A percentile compares a stretch with the other conserved stretches of the same genome.
phyloP scores from a whole-genome alignment of 345 rosid genomes.

The Syzygium oleosum region DNA sequence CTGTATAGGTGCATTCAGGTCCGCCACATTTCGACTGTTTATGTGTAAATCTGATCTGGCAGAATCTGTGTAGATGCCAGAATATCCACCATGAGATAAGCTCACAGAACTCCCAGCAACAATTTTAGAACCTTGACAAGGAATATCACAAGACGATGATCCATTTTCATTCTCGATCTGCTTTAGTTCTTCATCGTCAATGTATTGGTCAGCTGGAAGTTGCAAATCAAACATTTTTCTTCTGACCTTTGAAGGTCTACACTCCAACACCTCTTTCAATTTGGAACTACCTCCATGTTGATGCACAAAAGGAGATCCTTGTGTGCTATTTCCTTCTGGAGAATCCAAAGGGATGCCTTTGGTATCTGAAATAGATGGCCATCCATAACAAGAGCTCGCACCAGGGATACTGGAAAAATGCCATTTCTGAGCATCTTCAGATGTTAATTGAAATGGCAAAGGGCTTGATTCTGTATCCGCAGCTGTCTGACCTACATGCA shows the following conservation, averaged over 20 bases:
- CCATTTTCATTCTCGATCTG: slow-evolving; percentile 15
- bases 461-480: slow-evolving; percentile 43
- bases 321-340: slow-evolving; percentile 36
- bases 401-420: slow-evolving; percentile 47
- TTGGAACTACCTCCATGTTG: slow-evolving; percentile 47
- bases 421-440: slow-evolving; percentile 65
- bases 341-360: slow-evolving; percentile 43
- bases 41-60: slow-evolving; percentile 29
- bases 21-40: slow-evolving; percentile 38
- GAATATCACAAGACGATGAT: slow-evolving; percentile 32
- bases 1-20: slow-evolving; percentile 75
- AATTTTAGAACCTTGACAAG: slow-evolving; percentile 32
- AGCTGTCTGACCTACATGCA: slow-evolving; percentile 20
- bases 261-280: slow-evolving; percentile 45
- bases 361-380: slow-evolving; percentile 35
- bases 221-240: slow-evolving; percentile 80
- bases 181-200: slow-evolving; percentile 45
- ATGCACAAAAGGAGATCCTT: slow-evolving; percentile 38
- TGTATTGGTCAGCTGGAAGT: slow-evolving; percentile 72
- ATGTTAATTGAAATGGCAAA: slow-evolving; percentile 42
- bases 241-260: slow-evolving; percentile 67
- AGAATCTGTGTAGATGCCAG: slow-evolving; percentile 9
- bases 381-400: slow-evolving; percentile 36
- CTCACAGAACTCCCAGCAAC: slow-evolving; percentile 22
- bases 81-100: slow-evolving; percentile 15